Conservation (phyloP, 345 rosid species). For the Linum trigynum region DNA sequence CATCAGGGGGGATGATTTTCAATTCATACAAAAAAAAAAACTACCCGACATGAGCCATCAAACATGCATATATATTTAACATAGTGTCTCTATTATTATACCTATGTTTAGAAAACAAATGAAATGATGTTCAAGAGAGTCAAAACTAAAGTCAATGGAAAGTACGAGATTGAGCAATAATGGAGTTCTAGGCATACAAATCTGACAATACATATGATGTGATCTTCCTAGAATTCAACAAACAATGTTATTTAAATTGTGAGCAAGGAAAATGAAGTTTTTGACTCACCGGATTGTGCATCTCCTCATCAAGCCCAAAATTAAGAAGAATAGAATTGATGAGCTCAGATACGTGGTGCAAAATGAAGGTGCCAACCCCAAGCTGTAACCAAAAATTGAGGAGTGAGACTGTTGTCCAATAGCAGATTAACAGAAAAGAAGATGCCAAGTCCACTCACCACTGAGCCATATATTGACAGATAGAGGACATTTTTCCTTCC, state of each 20-base stretch:
- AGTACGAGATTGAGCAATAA: too few species aligned
- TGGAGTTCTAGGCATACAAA: background rate
- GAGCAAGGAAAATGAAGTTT: background rate
- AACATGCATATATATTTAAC: background rate
- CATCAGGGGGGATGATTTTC: background rate
- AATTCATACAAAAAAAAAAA: background rate
- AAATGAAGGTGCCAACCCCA: constrained; percentile 73
- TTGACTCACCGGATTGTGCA: constrained; percentile 78
- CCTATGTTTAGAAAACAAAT: too few species aligned
- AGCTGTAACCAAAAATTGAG: constrained; percentile 37
- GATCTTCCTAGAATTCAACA: too few species aligned
- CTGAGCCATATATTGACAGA: constrained; percentile 56
- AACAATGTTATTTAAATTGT: background rate
- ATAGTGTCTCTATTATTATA: too few species aligned
- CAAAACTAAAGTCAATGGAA: too few species aligned
- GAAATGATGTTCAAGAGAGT: too few species aligned
- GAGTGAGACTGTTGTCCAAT: constrained; percentile 12
- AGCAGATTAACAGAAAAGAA: background rate
- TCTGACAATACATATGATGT: background rate
- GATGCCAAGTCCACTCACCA: constrained; percentile 34
- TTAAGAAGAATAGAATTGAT: constrained; percentile 65
- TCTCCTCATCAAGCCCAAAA: constrained; percentile 80
- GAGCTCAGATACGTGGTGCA: constrained; percentile 71
- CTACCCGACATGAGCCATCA: background rate
- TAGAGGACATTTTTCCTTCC: constrained; percentile 60